Evolutionary conservation across 2,329 filamentous ascomycete genomes (phyloP).

Genomic region (Aspergillus neoniger): DNA sequence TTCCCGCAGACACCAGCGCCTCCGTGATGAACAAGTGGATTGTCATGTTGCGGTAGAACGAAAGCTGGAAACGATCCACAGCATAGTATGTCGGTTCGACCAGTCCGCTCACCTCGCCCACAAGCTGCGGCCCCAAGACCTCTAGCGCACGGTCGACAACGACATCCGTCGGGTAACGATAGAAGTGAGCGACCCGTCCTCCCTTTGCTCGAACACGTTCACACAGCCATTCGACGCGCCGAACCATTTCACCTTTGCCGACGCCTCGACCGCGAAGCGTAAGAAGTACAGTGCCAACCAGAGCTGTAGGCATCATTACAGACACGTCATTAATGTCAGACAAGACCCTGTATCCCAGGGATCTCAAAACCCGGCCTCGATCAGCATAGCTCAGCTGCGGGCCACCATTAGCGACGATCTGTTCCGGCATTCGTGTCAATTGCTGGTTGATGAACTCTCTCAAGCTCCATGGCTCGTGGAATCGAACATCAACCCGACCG

Average conservation of each 20-base stretch:
- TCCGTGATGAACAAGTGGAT: conserved; percentile 97
- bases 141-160: conserved; percentile 90
- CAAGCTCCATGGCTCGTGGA: conserved; percentile 94
- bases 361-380: conserved; percentile 74
- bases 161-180: conserved; percentile 72
- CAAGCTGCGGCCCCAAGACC: conserved; percentile 84
- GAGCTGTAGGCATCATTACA: conserved; percentile 95
- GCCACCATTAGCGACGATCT: conserved; percentile 37
- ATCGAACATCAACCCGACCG: conserved; percentile 90
- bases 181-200: conserved; percentile 91
- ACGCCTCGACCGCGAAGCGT: conserved; percentile 91
- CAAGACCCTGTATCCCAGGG: conserved; percentile 87
- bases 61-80: conserved; percentile 93
- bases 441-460: conserved; percentile 79
- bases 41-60: conserved; percentile 99
- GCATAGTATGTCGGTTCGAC: conserved; percentile 93
- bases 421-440: conserved; percentile 57
- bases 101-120: conserved; percentile 75
- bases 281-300: conserved; percentile 90
- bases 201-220: conserved; percentile 80
- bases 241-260: conserved; percentile 79
- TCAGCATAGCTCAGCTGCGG: conserved; percentile 52
- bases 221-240: conserved; percentile 88
- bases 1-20: conserved; percentile 81
- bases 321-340: conserved; percentile 94